Base-by-base conservation (phyloP, 2,329 filamentous ascomycete species). In the Beauveria rudraprayagi region DNA sequence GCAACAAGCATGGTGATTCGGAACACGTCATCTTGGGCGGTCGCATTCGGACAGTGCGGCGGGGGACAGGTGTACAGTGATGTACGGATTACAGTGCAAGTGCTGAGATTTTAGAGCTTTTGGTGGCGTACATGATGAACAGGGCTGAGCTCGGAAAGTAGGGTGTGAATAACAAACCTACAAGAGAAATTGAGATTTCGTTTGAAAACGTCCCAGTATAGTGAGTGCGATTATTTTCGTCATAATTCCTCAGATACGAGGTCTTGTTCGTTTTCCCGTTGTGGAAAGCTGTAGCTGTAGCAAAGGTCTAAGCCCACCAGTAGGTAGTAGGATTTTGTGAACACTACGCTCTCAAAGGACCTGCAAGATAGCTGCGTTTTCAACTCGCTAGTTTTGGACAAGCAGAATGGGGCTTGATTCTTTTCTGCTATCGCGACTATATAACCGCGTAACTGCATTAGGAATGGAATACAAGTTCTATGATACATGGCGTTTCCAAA, bases 291-390 rank as follows among this genome's bases (percentile, higher is more conserved):
- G 30, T 11, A 34, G 11, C 11, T 37, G 11, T 16, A 37, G 34
- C 11, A 16, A 37, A 37, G 11, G 34, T 37, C 34, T 37, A 37
- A 37, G 34, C 34, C 34, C 5, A 37, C 34, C 30, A 14, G 30
- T 34, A 34, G 11, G 19, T 22, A 22, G 19, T 22, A 22, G 14
- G 37, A 34, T 14, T 64, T 61, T 40, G 43, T 60, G 9, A 50
- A 30, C 46, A 51, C 55, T 1, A 50, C 43, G 3, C 26, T 62
- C 19, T 52, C 58, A 19, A 24, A 28, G 9, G 44, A 63, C 28
- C 48, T 64, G 41, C 30, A 48, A 46, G 50, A 60, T n/a, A 51
- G 65, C 11, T 66, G 65, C 52, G 46, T 61, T 17, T 22, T 54
- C 22, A 52, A 65, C 24, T 28, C 56, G 16, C 5, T 62, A 9